Conservation (phyloP, 257 asterid genomes). For the Gynochthodes officinalis region DNA sequence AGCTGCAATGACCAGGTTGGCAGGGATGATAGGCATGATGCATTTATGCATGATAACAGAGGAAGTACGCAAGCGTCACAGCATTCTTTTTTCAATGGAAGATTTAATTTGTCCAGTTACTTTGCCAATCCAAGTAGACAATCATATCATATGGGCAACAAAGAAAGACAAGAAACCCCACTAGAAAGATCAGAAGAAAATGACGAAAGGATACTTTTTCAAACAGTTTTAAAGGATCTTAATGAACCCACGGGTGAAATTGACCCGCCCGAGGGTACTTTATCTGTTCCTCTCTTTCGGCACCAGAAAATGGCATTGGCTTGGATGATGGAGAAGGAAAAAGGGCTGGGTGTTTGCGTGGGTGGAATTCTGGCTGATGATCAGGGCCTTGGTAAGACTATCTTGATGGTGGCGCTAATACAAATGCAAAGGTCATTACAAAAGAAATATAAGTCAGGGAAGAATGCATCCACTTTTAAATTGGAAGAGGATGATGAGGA, state of each 20-base stretch:
- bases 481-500: slow-evolving; percentile 79
- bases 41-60: too few relatives aligned
- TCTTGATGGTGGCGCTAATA: slow-evolving; percentile 84
- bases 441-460: slow-evolving; percentile 42
- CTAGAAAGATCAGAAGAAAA: too few relatives aligned
- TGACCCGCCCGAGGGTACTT: slow-evolving; percentile 54
- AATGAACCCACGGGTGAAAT: slow-evolving; percentile 62
- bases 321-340: slow-evolving; percentile 90
- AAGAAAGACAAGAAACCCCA: too few relatives aligned
- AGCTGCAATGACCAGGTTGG: too few relatives aligned
- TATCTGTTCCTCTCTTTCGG: slow-evolving; percentile 87
- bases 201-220: too few relatives aligned
- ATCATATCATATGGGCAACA: too few relatives aligned
- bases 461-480: slow-evolving; percentile 25
- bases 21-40: too few relatives aligned
- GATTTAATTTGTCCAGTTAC: too few relatives aligned
- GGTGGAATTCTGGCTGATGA: slow-evolving; percentile 99
- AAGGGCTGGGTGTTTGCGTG: slow-evolving; percentile 56
- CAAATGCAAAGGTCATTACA: slow-evolving; percentile 58
- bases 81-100: too few relatives aligned
- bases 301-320: slow-evolving; percentile 98
- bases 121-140: too few relatives aligned
- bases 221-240: slow-evolving; percentile 51
- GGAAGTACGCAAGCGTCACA: too few relatives aligned
- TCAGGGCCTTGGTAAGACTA: slow-evolving; percentile 96